phyloP scores from a whole-genome alignment of 2,329 filamentous ascomycete species.

The Colletotrichum australisinense region DNA sequence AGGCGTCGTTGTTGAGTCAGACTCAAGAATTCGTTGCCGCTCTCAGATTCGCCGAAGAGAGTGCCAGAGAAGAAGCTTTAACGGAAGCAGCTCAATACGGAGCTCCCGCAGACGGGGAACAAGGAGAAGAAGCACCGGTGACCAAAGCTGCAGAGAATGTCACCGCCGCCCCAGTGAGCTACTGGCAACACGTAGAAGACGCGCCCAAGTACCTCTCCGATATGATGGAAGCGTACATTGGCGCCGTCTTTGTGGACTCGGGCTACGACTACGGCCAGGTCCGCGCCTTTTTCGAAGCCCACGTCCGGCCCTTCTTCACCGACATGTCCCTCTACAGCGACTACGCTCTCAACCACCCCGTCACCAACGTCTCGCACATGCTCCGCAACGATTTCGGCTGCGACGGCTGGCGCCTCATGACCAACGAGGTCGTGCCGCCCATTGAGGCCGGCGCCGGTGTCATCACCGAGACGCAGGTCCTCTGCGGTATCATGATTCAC shows the following conservation, averaged over 20 bases:
- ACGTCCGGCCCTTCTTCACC: conserved; percentile 82
- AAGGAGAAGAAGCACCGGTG: too few species aligned
- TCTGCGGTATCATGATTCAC: conserved; percentile 83
- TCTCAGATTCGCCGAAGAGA: conserved; percentile 62
- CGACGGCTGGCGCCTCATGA: conserved; percentile 64
- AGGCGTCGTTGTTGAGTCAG: conserved; percentile 53
- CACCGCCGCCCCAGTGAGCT: conserved; percentile 63
- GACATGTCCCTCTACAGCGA: conserved; percentile 90
- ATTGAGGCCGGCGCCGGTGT: conserved; percentile 53
- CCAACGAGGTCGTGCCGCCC: conserved; percentile 58
- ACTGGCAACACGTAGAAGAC: conserved; percentile 73
- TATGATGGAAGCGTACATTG: conserved; percentile 88
- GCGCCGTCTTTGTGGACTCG: conserved; percentile 92
- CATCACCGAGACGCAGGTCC: conserved; percentile 62
- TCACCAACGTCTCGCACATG: conserved; percentile 75
- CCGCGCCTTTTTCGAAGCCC: conserved; percentile 78
- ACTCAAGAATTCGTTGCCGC: conserved; percentile 68
- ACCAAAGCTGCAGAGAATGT: conserved; percentile 44
- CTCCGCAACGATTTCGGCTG: conserved; percentile 77
- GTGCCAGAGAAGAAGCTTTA: conserved; percentile 13
- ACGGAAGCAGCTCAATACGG: neutral
- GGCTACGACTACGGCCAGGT: conserved; percentile 81
- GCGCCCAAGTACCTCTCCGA: conserved; percentile 85
- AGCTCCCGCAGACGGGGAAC: neutral
- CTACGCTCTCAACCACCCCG: conserved; percentile 88